Conservation (phyloP, 106 monocot genomes). For the Acanthochlamys bracteata region DNA sequence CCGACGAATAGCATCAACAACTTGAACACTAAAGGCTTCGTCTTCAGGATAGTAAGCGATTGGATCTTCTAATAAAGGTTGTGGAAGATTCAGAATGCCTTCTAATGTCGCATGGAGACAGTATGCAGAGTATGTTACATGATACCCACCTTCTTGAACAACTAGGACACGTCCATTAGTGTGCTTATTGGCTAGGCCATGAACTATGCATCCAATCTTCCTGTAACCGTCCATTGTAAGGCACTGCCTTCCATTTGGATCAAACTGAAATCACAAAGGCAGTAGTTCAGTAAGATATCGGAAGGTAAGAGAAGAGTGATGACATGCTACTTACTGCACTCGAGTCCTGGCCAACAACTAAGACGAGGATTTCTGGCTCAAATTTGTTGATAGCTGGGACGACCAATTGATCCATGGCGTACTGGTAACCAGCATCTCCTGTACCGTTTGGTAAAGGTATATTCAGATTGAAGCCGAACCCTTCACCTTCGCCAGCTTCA, state of each 20-base stretch:
- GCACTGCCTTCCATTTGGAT: slow-evolving; percentile 97
- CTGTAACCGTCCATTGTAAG: slow-evolving; percentile 73
- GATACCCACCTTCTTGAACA: slow-evolving; percentile 94
- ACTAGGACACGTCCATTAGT: slow-evolving; percentile 43
- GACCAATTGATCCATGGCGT: slow-evolving; percentile 72
- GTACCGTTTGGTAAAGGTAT: slow-evolving; percentile 94
- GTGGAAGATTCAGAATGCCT: slow-evolving; percentile 54
- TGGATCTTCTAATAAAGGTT: slow-evolving; percentile 54
- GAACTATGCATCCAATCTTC: slow-evolving; percentile 31
- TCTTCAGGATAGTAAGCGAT: slow-evolving; percentile 83
- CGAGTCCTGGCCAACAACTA: slow-evolving; percentile 81
- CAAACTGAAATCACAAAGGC: slow-evolving; percentile 42
- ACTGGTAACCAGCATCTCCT: slow-evolving; percentile 66
- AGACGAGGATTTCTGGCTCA: slow-evolving; percentile 47
- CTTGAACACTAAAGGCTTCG: slow-evolving; percentile 31
- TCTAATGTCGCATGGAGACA: slow-evolving; percentile 90
- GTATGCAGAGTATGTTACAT: slow-evolving; percentile 83
- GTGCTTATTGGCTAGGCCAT: slow-evolving; percentile 36
- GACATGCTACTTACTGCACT: slow-evolving; percentile 50
- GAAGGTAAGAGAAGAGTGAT: background rate
- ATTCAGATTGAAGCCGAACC: slow-evolving; percentile 80
- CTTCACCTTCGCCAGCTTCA: slow-evolving; percentile 61
- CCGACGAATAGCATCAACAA: slow-evolving; percentile 47
- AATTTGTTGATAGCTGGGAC: slow-evolving; percentile 64
- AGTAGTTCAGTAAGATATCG: background rate